These are phyloP conservation scores for Bidens hawaiensis DNA, from an alignment of 140 eudicot genomes.

Conservation along the genomic window DNA sequence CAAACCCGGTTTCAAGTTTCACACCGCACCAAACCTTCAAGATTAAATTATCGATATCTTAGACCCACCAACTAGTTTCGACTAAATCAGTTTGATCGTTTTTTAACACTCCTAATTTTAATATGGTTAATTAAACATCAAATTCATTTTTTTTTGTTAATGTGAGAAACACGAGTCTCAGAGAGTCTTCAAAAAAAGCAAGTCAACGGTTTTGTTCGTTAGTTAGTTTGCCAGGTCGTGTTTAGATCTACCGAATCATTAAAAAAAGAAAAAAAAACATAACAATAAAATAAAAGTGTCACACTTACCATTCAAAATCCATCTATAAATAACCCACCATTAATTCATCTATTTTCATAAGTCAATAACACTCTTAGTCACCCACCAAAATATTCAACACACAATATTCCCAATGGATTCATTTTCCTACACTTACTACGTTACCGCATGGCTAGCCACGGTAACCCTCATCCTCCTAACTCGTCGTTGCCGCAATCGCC, in stretches of 20 bases:
- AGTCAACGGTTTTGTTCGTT: neutral
- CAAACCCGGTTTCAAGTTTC: no score
- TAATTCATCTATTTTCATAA: neutral
- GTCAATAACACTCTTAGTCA: no score
- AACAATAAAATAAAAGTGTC: no score
- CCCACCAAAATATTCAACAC: neutral
- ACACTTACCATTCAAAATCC: constrained; percentile 6
- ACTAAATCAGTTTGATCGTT: no score
- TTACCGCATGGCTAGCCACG: constrained; percentile 38
- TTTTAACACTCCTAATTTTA: no score
- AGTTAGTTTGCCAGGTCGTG: neutral
- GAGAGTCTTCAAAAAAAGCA: neutral
- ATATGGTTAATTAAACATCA: no score
- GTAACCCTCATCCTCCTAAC: constrained; percentile 35
- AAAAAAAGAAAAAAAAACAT: no score
- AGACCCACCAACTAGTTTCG: no score
- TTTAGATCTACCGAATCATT: no score
- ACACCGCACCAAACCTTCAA: no score
- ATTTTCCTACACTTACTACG: constrained; percentile 4
- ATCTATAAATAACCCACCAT: constrained; percentile 22
- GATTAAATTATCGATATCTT: no score
- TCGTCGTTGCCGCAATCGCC: constrained; percentile 26
- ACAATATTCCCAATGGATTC: constrained; percentile 8
- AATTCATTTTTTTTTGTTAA: neutral
- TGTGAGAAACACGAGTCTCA: neutral